Conservation (phyloP, 192 early-diverging fungal genomes). For the Podila epigama region DNA sequence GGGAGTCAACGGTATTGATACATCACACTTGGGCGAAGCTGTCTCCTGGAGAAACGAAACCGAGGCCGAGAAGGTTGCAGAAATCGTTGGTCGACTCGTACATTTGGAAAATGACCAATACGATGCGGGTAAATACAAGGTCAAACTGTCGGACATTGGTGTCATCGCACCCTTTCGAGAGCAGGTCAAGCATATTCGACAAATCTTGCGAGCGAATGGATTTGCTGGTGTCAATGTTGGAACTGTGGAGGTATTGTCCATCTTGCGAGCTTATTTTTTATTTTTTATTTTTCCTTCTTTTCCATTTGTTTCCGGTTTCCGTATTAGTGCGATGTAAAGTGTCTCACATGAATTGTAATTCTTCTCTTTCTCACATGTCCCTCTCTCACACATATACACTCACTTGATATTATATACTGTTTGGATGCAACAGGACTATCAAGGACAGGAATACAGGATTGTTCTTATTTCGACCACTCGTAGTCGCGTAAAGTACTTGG, state of each 20-base stretch:
- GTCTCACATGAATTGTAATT: no score
- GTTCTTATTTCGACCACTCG: conserved; percentile 58
- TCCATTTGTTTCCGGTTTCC: not conserved
- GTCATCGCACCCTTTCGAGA: conserved; percentile 64
- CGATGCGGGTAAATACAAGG: conserved; percentile 7
- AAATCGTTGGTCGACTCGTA: conserved; percentile 47
- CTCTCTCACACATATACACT: not conserved
- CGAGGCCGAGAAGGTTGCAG: conserved; percentile 53
- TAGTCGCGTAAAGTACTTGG: conserved; percentile 39
- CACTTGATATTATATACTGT: conserved; percentile 43
- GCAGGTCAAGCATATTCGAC: conserved; percentile 57
- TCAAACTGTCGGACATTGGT: conserved; percentile 56
- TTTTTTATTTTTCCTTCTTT: not conserved
- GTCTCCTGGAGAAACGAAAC: conserved; percentile 60
- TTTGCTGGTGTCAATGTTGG: conserved; percentile 46
- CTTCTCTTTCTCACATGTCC: not conserved
- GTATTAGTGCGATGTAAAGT: no score
- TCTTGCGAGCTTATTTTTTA: not conserved
- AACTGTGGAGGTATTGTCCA: conserved; percentile 37
- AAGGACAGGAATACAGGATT: conserved; percentile 61
- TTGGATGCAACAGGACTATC: conserved; percentile 56
- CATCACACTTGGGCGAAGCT: conserved; percentile 37
- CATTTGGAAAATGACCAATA: not conserved
- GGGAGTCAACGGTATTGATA: conserved; percentile 58
- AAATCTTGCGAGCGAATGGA: conserved; percentile 39